phyloP scores from a whole-genome alignment of 306 rosid species.

The Begonia peltatifolia region DNA sequence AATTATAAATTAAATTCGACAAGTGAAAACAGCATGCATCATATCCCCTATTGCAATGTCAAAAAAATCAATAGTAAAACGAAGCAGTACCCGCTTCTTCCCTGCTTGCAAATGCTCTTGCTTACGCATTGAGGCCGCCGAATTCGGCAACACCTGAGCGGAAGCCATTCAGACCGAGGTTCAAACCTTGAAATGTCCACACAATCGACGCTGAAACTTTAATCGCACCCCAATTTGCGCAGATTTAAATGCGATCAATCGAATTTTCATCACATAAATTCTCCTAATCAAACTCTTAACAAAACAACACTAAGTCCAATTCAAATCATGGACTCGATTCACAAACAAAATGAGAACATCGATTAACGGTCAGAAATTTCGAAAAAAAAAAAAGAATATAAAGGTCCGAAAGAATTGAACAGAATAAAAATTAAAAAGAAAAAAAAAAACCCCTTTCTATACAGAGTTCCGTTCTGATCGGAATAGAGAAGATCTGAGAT shows the following conservation, averaged over 20 bases:
- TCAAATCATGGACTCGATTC: background rate
- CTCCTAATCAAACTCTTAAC: background rate
- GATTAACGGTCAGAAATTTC: constrained; percentile 2
- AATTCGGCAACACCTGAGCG: constrained; percentile 75
- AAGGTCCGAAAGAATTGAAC: background rate
- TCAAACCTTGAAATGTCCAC: constrained; percentile 14
- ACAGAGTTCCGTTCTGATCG: constrained; percentile 43
- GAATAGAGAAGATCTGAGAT: constrained; percentile 13
- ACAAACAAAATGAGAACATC: background rate
- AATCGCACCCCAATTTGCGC: background rate
- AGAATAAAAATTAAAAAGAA: background rate
- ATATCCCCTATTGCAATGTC: background rate
- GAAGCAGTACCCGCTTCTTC: constrained; percentile 65
- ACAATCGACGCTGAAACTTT: constrained; percentile 4
- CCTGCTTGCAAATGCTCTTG: constrained; percentile 93
- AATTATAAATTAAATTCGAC: background rate
- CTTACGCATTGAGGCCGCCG: constrained; percentile 52
- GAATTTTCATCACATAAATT: no score
- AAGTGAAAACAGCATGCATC: background rate
- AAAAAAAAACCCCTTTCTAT: constrained; percentile 6
- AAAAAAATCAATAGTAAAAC: background rate
- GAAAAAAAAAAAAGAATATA: background rate
- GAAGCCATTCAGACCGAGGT: constrained; percentile 52
- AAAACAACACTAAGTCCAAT: constrained; percentile 6
- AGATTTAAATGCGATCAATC: background rate